Percentiles rank a stretch among this genome's conserved stretches.
phyloP scores from a whole-genome alignment of 2,329 filamentous ascomycete genomes.

The Fusarium multiceps region DNA sequence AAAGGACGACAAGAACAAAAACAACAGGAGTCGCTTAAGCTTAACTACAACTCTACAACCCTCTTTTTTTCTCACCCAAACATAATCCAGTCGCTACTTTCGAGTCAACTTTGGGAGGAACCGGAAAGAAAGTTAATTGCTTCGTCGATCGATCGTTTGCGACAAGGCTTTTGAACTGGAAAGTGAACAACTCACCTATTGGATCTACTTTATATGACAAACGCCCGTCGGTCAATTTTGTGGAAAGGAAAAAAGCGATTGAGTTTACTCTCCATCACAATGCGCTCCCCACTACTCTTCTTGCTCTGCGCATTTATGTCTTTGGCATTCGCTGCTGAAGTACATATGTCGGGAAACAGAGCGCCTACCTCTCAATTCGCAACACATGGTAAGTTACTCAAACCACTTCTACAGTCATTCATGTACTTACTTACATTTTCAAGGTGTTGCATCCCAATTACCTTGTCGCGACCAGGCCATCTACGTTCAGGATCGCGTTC shows the following conservation, averaged over 20 bases:
- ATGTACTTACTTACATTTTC: slow-evolving; percentile 17
- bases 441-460: slow-evolving; percentile 79
- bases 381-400: slow-evolving; percentile 34
- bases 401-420: not conserved
- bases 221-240: not conserved
- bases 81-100: slow-evolving; percentile 28
- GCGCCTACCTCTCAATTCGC: slow-evolving; percentile 38
- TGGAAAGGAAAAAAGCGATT: not conserved
- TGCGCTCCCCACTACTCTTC: slow-evolving; percentile 33
- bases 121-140: slow-evolving; percentile 17
- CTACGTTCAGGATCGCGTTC: slow-evolving; percentile 78
- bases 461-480: slow-evolving; percentile 77
- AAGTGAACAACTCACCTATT: slow-evolving; percentile 10
- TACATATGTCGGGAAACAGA: slow-evolving; percentile 33
- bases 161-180: slow-evolving; percentile 1
- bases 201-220: slow-evolving; percentile 14
- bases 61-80: not conserved
- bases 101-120: slow-evolving; percentile 2
- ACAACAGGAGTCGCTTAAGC: not conserved
- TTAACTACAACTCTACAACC: slow-evolving; percentile 26
- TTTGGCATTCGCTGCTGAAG: slow-evolving; percentile 19
- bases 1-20: slow-evolving; percentile 1
- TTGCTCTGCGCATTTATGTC: slow-evolving; percentile 34
- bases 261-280: slow-evolving; percentile 15
- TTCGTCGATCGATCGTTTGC: slow-evolving; percentile 12